Evolutionary conservation across 2,329 filamentous ascomycete genomes (phyloP), one percentile per base, ranked within the genome.

Genomic region (Xylaria sp.): DNA sequence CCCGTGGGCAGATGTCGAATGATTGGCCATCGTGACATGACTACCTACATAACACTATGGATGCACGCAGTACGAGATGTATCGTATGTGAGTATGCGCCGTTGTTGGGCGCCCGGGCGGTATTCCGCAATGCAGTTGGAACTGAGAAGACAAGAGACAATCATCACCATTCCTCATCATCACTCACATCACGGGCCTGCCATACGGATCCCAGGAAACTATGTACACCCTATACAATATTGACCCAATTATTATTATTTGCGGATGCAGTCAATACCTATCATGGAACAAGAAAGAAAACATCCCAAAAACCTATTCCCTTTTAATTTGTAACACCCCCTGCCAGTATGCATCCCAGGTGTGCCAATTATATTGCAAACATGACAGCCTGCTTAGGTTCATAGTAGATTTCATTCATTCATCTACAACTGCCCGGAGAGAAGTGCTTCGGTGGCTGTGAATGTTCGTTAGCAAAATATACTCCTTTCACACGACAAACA

Each of bases 371-470:
- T 47, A 55, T 54, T 50, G 52, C 30, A 52, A 47, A 39, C 23
- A 19, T 61, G 30, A 55, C 23, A 23, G 55, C 52, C 54, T 46
- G n/a, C 18, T 44, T 39, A 10, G 19, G 13, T 35, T 16, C 16
- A 55, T n/a, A 30, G 23, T 30, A 30, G 6, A 19, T 56, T 42
- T 34, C 58, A 10, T 16, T 30, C 23, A 30, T 7, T 51, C 9
- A 39, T 37, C 53, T 83, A 92, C 68, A 92, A 76, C 71, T 91
- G 87, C 54, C 90, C 90, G 52, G 89, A 90, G 56, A 93, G 79
- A 63, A 92, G 80, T 55, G 89, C 89, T 76, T 92, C 90, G 60
- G 90, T 92, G 66, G 90, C 90, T 83, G 55, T 46, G 9, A 18
- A 46, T 59, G 16, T 11, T 42, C 10, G 52, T 67, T 59, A 71